phyloP scores from a whole-genome alignment of 805 yeast species.

The Candida andamanensis region DNA sequence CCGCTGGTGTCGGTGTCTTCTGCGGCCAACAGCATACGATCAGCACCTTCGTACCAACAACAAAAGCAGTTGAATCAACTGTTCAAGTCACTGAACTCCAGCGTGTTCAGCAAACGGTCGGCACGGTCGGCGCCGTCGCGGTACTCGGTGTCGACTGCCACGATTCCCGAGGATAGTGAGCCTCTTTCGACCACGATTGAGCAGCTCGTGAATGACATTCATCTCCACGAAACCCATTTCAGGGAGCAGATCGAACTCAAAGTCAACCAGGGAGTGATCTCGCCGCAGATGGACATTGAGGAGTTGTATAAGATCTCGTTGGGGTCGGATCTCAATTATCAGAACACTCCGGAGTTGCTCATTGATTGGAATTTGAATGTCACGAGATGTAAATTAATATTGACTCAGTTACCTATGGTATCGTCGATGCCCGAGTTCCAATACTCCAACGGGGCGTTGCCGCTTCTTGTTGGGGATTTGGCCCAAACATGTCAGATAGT shows the following conservation, averaged over 20 bases:
- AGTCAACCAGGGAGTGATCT: constrained; percentile 6
- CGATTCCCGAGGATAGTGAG: constrained; percentile 42
- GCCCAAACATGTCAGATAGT: constrained; percentile 36
- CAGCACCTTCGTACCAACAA: constrained; percentile 34
- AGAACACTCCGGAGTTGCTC: constrained; percentile 34
- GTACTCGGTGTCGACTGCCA: constrained; percentile 37
- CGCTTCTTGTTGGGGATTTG: constrained; percentile 39
- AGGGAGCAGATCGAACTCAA: constrained; percentile 10
- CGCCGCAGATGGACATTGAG: constrained; percentile 17
- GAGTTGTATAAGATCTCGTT: constrained; percentile 33
- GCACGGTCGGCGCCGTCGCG: constrained; percentile 41
- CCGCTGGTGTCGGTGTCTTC: constrained; percentile 22
- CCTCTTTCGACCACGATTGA: constrained; percentile 39
- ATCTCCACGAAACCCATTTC: constrained; percentile 28
- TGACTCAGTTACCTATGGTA: constrained; percentile 34
- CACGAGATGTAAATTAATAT: constrained; percentile 42
- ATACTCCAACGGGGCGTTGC: constrained; percentile 28
- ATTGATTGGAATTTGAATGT: constrained; percentile 52
- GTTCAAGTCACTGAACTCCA: constrained; percentile 32
- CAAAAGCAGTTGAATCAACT: constrained; percentile 15
- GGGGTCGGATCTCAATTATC: constrained; percentile 37
- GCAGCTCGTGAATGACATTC: constrained; percentile 39
- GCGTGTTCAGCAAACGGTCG: constrained; percentile 34
- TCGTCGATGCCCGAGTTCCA: constrained; percentile 32
- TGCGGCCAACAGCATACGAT: constrained; percentile 29